Evolutionary conservation across 2,329 filamentous ascomycete genomes (phyloP), one percentile per base, ranked within the genome.

Genomic region (Dactylellina sp.): DNA sequence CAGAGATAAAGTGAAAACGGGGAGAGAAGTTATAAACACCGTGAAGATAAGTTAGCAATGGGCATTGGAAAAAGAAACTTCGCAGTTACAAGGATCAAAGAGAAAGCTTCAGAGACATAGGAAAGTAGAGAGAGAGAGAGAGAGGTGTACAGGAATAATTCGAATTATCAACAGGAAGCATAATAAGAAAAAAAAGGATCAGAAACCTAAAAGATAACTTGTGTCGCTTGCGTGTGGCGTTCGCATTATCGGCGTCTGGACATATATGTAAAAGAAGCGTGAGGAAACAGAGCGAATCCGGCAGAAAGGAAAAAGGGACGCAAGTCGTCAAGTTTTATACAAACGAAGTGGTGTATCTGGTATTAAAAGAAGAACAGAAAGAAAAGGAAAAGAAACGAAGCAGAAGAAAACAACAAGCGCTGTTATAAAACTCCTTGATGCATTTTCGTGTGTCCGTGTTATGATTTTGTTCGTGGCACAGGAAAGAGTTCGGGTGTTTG

Each of bases 381-480:
- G 46, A 57, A 56, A 71, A 64, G 46, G 53, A 56, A 40, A 47
- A 65, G 62, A 42, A 53, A 35, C 46, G 49, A 71, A 57, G 20
- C 50, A 64, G 47, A 46, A 61, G 53, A 62, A 66, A 49, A 53
- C 37, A 71, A 52, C 40, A 42, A 60, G 42, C 70, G 70, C 70
- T 74, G 53, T 66, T 66, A 52, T 44, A 61, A 47, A 70, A 74
- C 44, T 65, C 76, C 72, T 70, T 59, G 74, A 77, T 78, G 63
- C 76, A 76, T 61, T 74, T 66, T 74, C 70, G 61, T 66, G 61
- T 66, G 70, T 65, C 70, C 70, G 52, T 56, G 50, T 49, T 25
- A 35, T 16, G 37, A 40, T 55, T 42, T 49, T 68, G 42, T 65
- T 74, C 70, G 52, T 74, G 70, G 61, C 70, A 74, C 70, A 74